These are phyloP conservation scores for Coniochaeta sp. DNA, from an alignment of 2,329 filamentous ascomycete species.

Conservation along the genomic window DNA sequence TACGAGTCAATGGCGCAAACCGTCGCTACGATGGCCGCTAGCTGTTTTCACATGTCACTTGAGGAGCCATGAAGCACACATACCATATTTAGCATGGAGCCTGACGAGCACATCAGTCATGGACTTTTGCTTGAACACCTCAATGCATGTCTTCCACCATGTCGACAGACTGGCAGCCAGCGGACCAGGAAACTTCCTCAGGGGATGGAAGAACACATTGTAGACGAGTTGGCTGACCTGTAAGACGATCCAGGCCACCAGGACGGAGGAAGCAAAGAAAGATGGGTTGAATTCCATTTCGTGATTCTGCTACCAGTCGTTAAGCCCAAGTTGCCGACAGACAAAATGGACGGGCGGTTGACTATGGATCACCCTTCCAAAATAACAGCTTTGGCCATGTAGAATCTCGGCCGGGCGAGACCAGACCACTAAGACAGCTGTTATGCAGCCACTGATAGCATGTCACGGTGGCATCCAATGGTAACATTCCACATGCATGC, in stretches of 20 bases:
- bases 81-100: slow-evolving; percentile 18
- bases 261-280: background rate
- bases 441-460: too few relatives aligned
- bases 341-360: too few relatives aligned
- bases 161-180: slow-evolving; percentile 1
- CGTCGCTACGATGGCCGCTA: background rate
- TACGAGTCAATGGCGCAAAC: background rate
- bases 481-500: too few relatives aligned
- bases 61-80: background rate
- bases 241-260: background rate
- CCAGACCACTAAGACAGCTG: too few relatives aligned
- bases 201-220: background rate
- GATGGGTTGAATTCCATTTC: background rate
- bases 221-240: background rate
- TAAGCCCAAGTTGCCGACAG: too few relatives aligned
- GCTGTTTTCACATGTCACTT: background rate
- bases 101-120: slow-evolving; percentile 11
- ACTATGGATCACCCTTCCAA: too few relatives aligned
- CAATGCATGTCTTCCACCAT: slow-evolving; percentile 8
- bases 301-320: background rate
- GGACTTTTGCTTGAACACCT: slow-evolving; percentile 10
- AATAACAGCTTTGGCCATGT: background rate
- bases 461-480: too few relatives aligned
- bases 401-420: background rate
- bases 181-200: background rate